phyloP scores from a whole-genome alignment of 164 flowering plant genomes.

The Vitis rotundifolia region DNA sequence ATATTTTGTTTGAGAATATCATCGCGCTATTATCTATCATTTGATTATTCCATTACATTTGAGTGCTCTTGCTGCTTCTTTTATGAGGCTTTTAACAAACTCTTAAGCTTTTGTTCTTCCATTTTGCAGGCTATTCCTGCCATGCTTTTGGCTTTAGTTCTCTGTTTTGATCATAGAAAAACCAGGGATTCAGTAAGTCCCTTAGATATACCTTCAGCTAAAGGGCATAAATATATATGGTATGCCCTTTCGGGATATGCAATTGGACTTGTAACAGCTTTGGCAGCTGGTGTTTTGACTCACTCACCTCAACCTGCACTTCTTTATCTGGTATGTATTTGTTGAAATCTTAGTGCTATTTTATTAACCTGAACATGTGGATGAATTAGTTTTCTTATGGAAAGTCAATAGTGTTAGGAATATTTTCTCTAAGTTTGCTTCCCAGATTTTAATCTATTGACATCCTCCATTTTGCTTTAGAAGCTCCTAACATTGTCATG shows the following conservation, averaged over 20 bases:
- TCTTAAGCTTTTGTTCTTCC: constrained; percentile 6
- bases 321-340: constrained; percentile 74
- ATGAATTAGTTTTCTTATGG: too few species aligned
- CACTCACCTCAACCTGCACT: constrained; percentile 96
- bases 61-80: not conserved
- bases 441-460: too few species aligned
- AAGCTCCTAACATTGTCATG: too few species aligned
- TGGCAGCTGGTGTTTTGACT: constrained; percentile 84
- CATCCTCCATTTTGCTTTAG: too few species aligned
- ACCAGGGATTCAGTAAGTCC: constrained; percentile 46
- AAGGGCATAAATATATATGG: constrained; percentile 88
- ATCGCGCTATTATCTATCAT: not conserved
- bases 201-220: constrained; percentile 46
- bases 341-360: not conserved
- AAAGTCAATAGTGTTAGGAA: too few species aligned
- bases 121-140: constrained; percentile 90
- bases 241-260: constrained; percentile 85
- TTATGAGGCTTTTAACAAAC: not conserved
- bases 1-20: too few species aligned
- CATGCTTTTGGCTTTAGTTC: constrained; percentile 92
- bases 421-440: too few species aligned
- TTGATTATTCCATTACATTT: not conserved
- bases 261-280: constrained; percentile 73
- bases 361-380: not conserved
- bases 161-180: constrained; percentile 81